A percentile compares a stretch with the other conserved stretches of the same genome.
Evolutionary conservation across 108 stramenopile genomes (phyloP).

Genomic region (Cylindrotheca fusiformis): DNA sequence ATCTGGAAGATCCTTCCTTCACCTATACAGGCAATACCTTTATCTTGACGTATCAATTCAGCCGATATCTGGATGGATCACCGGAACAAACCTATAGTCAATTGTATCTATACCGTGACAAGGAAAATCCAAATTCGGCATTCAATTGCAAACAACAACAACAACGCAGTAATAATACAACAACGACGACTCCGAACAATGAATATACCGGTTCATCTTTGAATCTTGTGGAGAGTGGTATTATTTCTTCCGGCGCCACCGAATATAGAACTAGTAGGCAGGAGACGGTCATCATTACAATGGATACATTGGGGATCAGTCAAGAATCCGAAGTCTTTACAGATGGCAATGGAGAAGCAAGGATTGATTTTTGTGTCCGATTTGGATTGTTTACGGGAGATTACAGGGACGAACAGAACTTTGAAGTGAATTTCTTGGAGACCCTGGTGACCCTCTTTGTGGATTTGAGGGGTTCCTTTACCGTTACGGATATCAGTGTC

Average conservation of each 20-base stretch:
- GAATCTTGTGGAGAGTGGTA: too few relatives aligned
- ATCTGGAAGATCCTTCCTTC: background rate
- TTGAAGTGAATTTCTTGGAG: conserved; percentile 22
- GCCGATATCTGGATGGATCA: too few relatives aligned
- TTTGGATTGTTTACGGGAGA: conserved; percentile 6
- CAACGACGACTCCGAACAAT: too few relatives aligned
- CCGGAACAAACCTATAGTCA: too few relatives aligned
- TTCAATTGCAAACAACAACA: background rate
- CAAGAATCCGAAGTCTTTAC: background rate
- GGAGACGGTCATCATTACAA: background rate
- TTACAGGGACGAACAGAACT: too few relatives aligned
- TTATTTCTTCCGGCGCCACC: conserved; percentile 6
- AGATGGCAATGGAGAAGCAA: background rate
- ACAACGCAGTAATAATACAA: background rate
- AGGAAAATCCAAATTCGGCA: too few relatives aligned
- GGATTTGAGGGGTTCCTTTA: conserved; percentile 11
- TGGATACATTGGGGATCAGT: background rate
- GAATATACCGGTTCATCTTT: background rate
- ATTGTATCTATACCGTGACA: too few relatives aligned
- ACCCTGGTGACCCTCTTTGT: conserved; percentile 14
- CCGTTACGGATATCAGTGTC: conserved; percentile 1
- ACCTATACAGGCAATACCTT: conserved; percentile 1
- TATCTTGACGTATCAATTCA: conserved; percentile 1
- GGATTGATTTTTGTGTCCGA: conserved; percentile 6
- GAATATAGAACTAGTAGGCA: background rate